Percentiles rank a stretch among this genome's conserved stretches.
Evolutionary conservation across 2,329 filamentous ascomycete species (phyloP).

Genomic region (Dothidotthia symphoricarpi): DNA sequence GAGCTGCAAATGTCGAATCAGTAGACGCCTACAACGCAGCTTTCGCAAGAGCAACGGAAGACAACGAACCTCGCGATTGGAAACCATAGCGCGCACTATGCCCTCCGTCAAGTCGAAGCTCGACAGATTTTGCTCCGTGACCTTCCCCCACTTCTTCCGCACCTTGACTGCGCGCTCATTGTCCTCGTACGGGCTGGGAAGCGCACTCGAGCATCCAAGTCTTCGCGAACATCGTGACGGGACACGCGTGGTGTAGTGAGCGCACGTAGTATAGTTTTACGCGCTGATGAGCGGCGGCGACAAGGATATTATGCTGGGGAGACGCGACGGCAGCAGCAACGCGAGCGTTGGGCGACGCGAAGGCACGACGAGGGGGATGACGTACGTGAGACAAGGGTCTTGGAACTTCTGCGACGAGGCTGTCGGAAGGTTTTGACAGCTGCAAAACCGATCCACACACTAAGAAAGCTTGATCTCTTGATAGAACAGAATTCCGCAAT

Average conservation of each 20-base stretch:
- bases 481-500: no score
- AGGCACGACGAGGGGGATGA: no score
- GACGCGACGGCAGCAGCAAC: no score
- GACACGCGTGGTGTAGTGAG: constrained; percentile 15
- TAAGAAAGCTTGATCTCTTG: no score
- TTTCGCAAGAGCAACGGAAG: background rate
- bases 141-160: constrained; percentile 23
- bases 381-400: no score
- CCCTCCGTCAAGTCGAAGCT: constrained; percentile 33
- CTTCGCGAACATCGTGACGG: constrained; percentile 19
- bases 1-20: constrained; percentile 16
- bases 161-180: constrained; percentile 28
- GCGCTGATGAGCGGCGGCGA: constrained; percentile 13
- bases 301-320: constrained; percentile 9
- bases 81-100: constrained; percentile 36
- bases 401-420: no score
- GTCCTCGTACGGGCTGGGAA: constrained; percentile 34
- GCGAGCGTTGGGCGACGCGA: no score
- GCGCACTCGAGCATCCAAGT: constrained; percentile 31
- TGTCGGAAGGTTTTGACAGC: no score
- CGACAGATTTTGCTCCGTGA: constrained; percentile 26
- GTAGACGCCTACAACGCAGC: no score
- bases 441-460: no score
- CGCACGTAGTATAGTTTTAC: constrained; percentile 15
- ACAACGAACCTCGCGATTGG: constrained; percentile 28